Evolutionary conservation across 73 alveolate genomes (phyloP).

Genomic region (Uronychia setigera): DNA sequence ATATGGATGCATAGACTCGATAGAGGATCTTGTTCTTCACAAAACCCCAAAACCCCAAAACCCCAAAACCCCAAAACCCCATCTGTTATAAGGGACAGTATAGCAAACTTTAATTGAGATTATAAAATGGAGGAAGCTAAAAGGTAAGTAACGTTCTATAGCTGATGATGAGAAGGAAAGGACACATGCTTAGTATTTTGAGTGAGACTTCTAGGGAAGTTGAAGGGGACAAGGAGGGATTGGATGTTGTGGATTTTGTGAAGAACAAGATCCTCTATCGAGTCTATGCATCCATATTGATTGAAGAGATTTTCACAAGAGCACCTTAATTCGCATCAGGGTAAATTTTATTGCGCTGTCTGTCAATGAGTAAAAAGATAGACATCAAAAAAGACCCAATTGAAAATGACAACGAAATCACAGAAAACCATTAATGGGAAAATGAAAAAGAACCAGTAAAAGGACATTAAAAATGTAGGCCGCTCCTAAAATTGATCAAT

Average conservation of each 20-base stretch:
- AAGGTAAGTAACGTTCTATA: no score
- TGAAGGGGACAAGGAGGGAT: no score
- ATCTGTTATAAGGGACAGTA: no score
- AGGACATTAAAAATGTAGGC: neutral
- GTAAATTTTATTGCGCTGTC: neutral
- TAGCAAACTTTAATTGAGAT: no score
- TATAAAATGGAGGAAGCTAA: no score
- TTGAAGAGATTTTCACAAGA: neutral
- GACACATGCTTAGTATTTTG: no score
- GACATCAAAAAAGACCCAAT: neutral
- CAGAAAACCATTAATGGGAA: neutral
- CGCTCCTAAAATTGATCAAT: neutral
- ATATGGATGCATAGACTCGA: neutral
- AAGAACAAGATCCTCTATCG: neutral
- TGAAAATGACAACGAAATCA: neutral
- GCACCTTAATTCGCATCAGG: neutral
- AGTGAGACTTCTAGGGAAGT: no score
- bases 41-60: neutral
- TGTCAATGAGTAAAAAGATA: neutral
- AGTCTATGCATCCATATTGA: neutral
- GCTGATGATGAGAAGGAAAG: no score
- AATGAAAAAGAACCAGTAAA: neutral
- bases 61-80: no score
- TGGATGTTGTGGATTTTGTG: neutral
- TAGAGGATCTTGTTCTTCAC: neutral